Evolutionary conservation across 192 early-diverging fungal genomes (phyloP), one percentile per base, ranked within the genome.

Genomic region (Backusella australiensis): DNA sequence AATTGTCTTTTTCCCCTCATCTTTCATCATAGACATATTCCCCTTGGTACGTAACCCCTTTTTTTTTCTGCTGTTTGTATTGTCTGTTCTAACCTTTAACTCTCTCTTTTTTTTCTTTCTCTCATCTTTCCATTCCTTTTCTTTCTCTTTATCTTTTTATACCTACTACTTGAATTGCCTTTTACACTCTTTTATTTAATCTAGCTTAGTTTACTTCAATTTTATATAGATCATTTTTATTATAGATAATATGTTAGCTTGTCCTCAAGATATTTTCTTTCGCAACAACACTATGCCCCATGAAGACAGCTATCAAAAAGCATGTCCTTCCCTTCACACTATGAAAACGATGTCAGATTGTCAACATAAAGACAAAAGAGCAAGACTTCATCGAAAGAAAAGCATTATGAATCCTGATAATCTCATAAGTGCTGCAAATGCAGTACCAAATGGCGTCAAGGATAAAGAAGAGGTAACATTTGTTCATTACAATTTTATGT

Each of bases 211-310:
- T 59, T 56, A 42, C 42, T 74, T 52, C 77, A 35, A 36, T 63
- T 21, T 38, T 46, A 29, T 23, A 42, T 39, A 23, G 19, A 49
- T n/a, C 1, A n/a, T 6, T n/a, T 32, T 49, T n/a, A 49, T 19
- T 26, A 66, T 44, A 67, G 36, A 67, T 23, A 63, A 63, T 26
- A 80, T 80, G 79, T 53, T 80, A 49, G 79, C 79, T 49, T 80
- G 74, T 49, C 34, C 79, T 34, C 79, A 80, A 80, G 79, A 80
- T 42, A 29, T 80, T 49, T 80, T 76, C 63, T 80, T 72, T 44
- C 70, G 76, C 68, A 72, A 73, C 5, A 66, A 44, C 34, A 59
- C 71, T 73, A 44, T 53, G 29, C 46, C 71, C 26, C 23, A 36
- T 17, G 67, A 76, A 26, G 35, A 19, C 26, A 73, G 7, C 0